These are phyloP conservation scores for Verticillium zaregamsianum DNA, from an alignment of 2,329 filamentous ascomycete genomes.

Conservation along the genomic window DNA sequence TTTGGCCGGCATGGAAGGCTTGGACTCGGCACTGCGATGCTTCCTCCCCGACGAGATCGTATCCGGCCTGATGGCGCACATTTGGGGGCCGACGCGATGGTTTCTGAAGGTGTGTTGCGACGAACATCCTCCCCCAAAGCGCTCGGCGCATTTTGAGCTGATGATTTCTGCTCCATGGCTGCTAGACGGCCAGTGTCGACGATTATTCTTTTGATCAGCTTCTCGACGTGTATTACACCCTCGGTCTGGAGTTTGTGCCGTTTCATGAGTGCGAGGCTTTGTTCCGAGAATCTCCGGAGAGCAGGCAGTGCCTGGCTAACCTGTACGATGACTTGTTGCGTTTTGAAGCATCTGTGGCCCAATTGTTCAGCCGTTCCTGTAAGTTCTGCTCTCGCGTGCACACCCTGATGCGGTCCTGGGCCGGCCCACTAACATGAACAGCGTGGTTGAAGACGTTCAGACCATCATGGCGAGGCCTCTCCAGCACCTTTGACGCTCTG, in stretches of 20 bases:
- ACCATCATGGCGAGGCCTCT: background rate
- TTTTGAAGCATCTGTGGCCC: constrained; percentile 4
- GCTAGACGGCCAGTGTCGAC: constrained; percentile 2
- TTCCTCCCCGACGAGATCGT: constrained; percentile 4
- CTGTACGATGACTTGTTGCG: constrained; percentile 7
- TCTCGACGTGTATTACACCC: constrained; percentile 10
- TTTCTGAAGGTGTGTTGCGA: constrained; percentile 15
- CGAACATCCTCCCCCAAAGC: background rate
- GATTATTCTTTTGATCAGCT: constrained; percentile 10
- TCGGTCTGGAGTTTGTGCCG: constrained; percentile 2
- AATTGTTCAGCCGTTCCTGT: constrained; percentile 7
- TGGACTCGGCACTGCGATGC: constrained; percentile 8
- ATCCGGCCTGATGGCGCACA: constrained; percentile 16
- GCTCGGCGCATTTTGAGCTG: background rate
- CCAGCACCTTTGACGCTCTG: background rate
- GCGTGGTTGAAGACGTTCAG: constrained; percentile 2
- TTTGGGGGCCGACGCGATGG: constrained; percentile 24
- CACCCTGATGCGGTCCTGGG: no score
- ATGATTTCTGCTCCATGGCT: background rate
- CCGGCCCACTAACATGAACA: background rate
- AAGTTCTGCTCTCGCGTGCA: background rate
- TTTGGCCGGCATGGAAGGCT: constrained; percentile 14
- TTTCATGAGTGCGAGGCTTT: constrained; percentile 1
- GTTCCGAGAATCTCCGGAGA: background rate
- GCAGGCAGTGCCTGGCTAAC: constrained; percentile 1